A percentile compares a stretch with the other conserved stretches of the same genome.
These are phyloP conservation scores for Tulasnella sp. DNA, from an alignment of 768 basidiomycete species.

Conservation along the genomic window DNA sequence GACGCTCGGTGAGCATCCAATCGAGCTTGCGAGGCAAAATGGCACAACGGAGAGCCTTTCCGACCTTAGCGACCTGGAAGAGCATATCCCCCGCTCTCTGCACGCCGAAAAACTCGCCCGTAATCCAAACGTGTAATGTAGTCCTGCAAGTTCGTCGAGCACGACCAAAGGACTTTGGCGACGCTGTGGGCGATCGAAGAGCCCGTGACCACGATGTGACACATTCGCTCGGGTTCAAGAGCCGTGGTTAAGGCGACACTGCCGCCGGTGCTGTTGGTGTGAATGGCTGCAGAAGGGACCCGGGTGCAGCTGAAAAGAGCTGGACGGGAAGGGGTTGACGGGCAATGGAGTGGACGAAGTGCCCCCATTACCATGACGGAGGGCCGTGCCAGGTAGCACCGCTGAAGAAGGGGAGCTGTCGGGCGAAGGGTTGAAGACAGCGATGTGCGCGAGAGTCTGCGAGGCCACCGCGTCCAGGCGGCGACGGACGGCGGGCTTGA, in stretches of 20 bases:
- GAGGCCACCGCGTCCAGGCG: slow-evolving; percentile 91
- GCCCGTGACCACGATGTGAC: slow-evolving; percentile 90
- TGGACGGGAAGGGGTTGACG: slow-evolving; percentile 11
- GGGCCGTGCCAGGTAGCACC: background rate
- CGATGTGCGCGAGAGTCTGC: slow-evolving; percentile 89
- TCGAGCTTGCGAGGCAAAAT: slow-evolving; percentile 96
- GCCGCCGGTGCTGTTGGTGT: slow-evolving; percentile 64
- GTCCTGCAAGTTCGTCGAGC: slow-evolving; percentile 84
- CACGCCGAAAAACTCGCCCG: slow-evolving; percentile 96
- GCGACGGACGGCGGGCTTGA: slow-evolving; percentile 80
- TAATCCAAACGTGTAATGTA: slow-evolving; percentile 95
- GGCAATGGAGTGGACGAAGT: slow-evolving; percentile 22
- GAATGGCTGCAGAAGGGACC: slow-evolving; percentile 58
- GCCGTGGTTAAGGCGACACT: slow-evolving; percentile 72
- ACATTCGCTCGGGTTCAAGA: slow-evolving; percentile 90
- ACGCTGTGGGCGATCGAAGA: slow-evolving; percentile 83
- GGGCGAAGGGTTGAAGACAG: slow-evolving; percentile 81
- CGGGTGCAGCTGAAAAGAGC: slow-evolving; percentile 48
- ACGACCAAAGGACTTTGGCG: slow-evolving; percentile 89
- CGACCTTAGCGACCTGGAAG: slow-evolving; percentile 86
- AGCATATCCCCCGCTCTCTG: slow-evolving; percentile 96
- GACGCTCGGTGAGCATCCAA: slow-evolving; percentile 97
- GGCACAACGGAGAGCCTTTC: slow-evolving; percentile 62
- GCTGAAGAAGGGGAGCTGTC: background rate
- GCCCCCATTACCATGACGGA: background rate